phyloP scores from a whole-genome alignment of 495 filamentous ascomycete genomes.

The Podospora bellae-mahoneyi region DNA sequence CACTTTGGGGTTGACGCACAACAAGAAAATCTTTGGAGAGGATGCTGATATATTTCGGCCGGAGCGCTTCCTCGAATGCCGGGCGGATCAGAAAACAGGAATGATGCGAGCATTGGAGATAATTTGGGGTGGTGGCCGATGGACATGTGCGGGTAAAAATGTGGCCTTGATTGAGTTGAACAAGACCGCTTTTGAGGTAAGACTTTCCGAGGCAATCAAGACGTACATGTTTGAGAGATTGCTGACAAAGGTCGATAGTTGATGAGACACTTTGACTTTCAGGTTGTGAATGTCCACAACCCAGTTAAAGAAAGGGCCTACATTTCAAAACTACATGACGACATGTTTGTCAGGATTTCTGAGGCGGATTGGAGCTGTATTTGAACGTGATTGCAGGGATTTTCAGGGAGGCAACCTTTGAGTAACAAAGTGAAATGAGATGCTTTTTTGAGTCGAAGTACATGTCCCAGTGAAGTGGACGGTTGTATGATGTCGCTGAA shows the following conservation, averaged over 20 bases:
- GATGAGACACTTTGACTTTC: constrained; percentile 21
- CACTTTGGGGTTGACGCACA: constrained; percentile 28
- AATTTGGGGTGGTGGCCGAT: constrained; percentile 17
- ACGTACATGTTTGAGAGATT: not conserved
- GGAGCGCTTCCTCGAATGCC: constrained; percentile 46
- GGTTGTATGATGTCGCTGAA: too few species aligned
- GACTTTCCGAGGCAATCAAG: not conserved
- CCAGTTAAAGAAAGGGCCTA: not conserved
- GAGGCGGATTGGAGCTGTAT: not conserved
- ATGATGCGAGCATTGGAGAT: constrained; percentile 12
- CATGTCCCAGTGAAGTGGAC: too few species aligned
- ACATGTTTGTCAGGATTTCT: not conserved
- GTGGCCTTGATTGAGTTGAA: constrained; percentile 21
- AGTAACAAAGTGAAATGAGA: too few species aligned
- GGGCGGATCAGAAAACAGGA: constrained; percentile 2
- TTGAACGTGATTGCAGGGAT: not conserved
- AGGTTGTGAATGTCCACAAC: constrained; percentile 9
- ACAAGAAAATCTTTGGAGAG: constrained; percentile 43
- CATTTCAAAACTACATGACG: not conserved
- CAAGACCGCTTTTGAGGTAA: constrained; percentile 22
- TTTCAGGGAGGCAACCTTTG: not conserved
- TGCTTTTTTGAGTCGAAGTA: too few species aligned
- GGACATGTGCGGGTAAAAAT: constrained; percentile 18
- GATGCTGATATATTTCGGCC: constrained; percentile 48
- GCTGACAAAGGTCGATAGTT: constrained; percentile 3